Evolutionary conservation across 2,329 filamentous ascomycete genomes (phyloP).

Genomic region (Clarireedia hainanense): DNA sequence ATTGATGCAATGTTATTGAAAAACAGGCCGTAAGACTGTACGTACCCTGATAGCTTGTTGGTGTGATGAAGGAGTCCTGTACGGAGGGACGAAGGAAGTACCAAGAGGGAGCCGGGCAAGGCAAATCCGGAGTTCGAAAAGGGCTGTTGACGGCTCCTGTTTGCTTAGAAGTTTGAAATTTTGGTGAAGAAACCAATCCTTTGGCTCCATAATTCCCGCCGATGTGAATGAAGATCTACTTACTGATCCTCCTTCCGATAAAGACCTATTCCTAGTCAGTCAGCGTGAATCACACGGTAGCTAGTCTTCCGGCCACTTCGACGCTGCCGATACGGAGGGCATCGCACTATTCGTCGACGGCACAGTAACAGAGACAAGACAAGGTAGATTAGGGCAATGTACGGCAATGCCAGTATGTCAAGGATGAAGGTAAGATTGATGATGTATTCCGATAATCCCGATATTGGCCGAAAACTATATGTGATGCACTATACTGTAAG

Average conservation of each 20-base stretch:
- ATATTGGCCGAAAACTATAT: not conserved
- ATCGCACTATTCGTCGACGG: not conserved
- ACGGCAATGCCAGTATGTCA: not conserved
- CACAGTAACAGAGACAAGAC: not conserved
- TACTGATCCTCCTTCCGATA: not conserved
- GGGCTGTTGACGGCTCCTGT: too few relatives aligned
- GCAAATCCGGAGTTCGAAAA: too few relatives aligned
- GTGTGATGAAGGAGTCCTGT: too few relatives aligned
- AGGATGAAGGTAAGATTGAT: not conserved
- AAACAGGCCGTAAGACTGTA: not conserved
- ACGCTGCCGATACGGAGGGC: not conserved
- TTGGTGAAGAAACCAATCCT: not conserved
- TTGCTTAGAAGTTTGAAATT: not conserved
- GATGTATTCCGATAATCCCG: conserved; percentile 1
- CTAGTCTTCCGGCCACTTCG: not conserved
- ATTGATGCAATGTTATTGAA: too few relatives aligned
- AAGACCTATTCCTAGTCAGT: not conserved
- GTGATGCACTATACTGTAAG: conserved; percentile 3
- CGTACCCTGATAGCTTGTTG: not conserved
- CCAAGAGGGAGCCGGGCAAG: too few relatives aligned
- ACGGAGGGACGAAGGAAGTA: too few relatives aligned
- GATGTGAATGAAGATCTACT: not conserved
- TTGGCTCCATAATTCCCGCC: not conserved
- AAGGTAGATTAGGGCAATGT: not conserved
- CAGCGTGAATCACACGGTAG: not conserved